These are phyloP conservation scores for Magnusiomyces paraingens DNA, from an alignment of 1,139 yeast genomes.

Conservation along the genomic window DNA sequence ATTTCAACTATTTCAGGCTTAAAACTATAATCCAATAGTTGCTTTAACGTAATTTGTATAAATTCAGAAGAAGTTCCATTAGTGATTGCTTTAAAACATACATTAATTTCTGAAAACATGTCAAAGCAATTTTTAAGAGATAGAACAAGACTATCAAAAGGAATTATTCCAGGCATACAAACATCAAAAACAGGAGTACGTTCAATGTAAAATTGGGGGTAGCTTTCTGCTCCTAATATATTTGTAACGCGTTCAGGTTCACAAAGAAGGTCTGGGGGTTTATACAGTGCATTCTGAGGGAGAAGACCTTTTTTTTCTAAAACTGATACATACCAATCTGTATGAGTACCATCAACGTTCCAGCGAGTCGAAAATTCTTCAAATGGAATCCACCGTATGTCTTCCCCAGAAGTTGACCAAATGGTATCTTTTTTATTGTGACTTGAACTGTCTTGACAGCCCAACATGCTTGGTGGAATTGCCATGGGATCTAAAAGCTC, in stretches of 20 bases:
- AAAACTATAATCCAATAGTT: neutral
- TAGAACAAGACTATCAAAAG: neutral
- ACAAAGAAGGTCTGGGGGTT: too few relatives aligned
- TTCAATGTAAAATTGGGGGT: too few relatives aligned
- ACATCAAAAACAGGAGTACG: neutral
- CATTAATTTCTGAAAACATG: too few relatives aligned
- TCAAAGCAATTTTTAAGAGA: neutral
- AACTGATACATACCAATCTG: conserved; percentile 6
- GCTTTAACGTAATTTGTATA: neutral
- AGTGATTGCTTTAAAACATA: neutral
- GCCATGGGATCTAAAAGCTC: conserved; percentile 33
- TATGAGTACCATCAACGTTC: conserved; percentile 7
- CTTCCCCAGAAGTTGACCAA: neutral
- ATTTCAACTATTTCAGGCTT: neutral
- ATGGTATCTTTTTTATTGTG: neutral
- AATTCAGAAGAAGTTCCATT: neutral
- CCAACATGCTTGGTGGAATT: neutral
- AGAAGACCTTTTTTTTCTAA: neutral
- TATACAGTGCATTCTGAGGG: too few relatives aligned
- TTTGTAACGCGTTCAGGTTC: too few relatives aligned
- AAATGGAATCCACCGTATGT: conserved; percentile 9
- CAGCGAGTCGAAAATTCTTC: conserved; percentile 9
- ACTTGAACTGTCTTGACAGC: neutral
- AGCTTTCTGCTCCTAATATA: too few relatives aligned
- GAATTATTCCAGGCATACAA: neutral